Evolutionary conservation across 768 basidiomycete genomes (phyloP).

Genomic region (Coprinopsis marcescibilis): DNA sequence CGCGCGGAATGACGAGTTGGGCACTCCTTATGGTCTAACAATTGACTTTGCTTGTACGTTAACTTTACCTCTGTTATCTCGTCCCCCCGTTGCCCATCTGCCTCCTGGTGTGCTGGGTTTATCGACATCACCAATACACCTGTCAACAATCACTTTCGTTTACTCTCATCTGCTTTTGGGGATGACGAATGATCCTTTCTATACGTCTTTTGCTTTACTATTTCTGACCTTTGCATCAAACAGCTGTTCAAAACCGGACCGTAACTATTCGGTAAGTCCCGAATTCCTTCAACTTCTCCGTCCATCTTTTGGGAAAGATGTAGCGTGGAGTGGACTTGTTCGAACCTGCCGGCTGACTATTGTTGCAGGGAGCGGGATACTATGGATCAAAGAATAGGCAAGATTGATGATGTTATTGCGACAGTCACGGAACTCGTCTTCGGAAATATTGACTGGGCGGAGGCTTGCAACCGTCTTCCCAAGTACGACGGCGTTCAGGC

Average conservation of each 20-base stretch:
- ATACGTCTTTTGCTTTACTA: background rate
- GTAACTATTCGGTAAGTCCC: slow-evolving; percentile 83
- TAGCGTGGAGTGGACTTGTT: slow-evolving; percentile 1
- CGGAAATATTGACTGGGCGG: slow-evolving; percentile 71
- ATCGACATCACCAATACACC: background rate
- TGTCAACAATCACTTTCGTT: background rate
- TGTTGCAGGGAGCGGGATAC: slow-evolving; percentile 83
- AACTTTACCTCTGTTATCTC: background rate
- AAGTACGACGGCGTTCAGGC: slow-evolving; percentile 90
- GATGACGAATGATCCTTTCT: background rate
- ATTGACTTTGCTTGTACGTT: slow-evolving; percentile 82
- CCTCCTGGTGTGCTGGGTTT: background rate
- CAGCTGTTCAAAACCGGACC: slow-evolving; percentile 87
- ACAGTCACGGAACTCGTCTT: slow-evolving; percentile 75
- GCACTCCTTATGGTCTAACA: slow-evolving; percentile 95
- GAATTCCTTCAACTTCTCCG: slow-evolving; percentile 9
- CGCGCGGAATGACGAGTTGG: slow-evolving; percentile 95
- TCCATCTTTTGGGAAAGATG: slow-evolving; percentile 6
- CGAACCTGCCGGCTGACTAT: background rate
- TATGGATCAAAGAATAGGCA: slow-evolving; percentile 86
- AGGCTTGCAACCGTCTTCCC: slow-evolving; percentile 64
- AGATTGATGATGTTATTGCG: slow-evolving; percentile 82
- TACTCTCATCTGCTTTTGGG: background rate
- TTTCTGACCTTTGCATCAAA: slow-evolving; percentile 4
- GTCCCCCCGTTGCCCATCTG: slow-evolving; percentile 2